Evolutionary conservation across 371 early-diverging fungal genomes (phyloP).

Genomic region (Mortierella sp.): DNA sequence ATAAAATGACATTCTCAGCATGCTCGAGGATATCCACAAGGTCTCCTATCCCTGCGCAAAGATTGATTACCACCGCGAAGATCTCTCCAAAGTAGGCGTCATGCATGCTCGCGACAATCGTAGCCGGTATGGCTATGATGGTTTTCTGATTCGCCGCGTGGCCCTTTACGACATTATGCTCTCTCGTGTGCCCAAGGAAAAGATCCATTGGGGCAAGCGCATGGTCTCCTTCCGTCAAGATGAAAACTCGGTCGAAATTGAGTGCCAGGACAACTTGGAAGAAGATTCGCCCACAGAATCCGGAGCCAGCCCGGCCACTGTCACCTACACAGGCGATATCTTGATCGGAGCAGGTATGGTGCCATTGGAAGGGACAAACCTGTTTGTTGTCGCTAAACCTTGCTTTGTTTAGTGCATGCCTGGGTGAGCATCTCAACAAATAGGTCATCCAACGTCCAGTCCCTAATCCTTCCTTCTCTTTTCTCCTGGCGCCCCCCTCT

Average conservation of each 20-base stretch:
- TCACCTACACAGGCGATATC: slow-evolving; percentile 13
- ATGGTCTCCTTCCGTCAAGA: slow-evolving; percentile 20
- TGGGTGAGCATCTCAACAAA: too few relatives aligned
- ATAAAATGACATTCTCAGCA: background rate
- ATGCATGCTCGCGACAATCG: slow-evolving; percentile 22
- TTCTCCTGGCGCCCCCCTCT: too few relatives aligned
- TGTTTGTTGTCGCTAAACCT: too few relatives aligned
- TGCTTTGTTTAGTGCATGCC: too few relatives aligned
- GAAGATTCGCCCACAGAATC: background rate
- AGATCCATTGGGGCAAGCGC: slow-evolving; percentile 31
- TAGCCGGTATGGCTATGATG: slow-evolving; percentile 22
- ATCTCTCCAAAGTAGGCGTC: slow-evolving; percentile 23
- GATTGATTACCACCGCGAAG: slow-evolving; percentile 30
- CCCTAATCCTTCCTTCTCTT: too few relatives aligned
- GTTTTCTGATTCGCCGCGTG: slow-evolving; percentile 24
- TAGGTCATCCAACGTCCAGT: too few relatives aligned
- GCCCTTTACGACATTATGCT: slow-evolving; percentile 25
- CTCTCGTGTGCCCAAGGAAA: slow-evolving; percentile 24
- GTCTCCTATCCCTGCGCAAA: slow-evolving; percentile 17
- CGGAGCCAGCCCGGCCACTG: background rate
- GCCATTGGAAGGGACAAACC: too few relatives aligned
- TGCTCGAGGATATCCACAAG: slow-evolving; percentile 19
- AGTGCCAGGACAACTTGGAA: slow-evolving; percentile 20
- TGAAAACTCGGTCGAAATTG: slow-evolving; percentile 25
- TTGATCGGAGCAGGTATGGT: slow-evolving; percentile 21